Evolutionary conservation across 805 yeast genomes (phyloP), one percentile per base, ranked within the genome.

Genomic region (Candida awuae): DNA sequence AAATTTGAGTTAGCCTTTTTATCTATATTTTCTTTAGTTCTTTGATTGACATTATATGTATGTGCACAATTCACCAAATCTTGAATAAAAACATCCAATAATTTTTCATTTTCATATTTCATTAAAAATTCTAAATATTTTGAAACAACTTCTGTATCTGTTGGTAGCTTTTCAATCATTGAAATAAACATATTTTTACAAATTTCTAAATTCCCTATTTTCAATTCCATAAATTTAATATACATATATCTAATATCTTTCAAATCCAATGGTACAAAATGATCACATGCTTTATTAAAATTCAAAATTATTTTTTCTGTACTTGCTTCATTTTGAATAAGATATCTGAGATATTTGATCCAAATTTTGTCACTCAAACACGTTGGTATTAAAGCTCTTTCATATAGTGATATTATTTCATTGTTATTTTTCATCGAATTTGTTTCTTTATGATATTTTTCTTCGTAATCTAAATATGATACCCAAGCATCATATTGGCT

Each of bases 311-410:
- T 47, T n/a, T 22, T 32, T 1, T 59, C 54, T 17, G 70, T 58
- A 18, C 70, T 52, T 3, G 52, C 47, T 3, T 50, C 38, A 44
- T 49, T 45, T 2, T 48, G 49, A 17, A 70, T 58, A 19, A 75
- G 50, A 70, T 78, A 86, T 3, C 71, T 59, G 7, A 75, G 42
- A 53, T 82, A 88, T 39, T 70, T 70, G 14, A 75, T 51, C 97
- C 97, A 90, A 15, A 85, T 54, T 13, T 63, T 63, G 23, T 74
- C 75, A 34, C 69, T 63, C 16, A 61, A 59, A 29, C 87, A 82
- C 37, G 79, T 71, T 0, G 94, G 84, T 1, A 84, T 63, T 9
- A 90, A 60, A 14, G 85, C 75, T 41, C 96, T 67, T 54, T 84
- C 90, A 57, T 80, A 88, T 1, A 84, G 52, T 7, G 70, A 60